Evolutionary conservation across 2,329 filamentous ascomycete species (phyloP), one percentile per base, ranked within the genome.

Genomic region (Setomelanomma holmii): DNA sequence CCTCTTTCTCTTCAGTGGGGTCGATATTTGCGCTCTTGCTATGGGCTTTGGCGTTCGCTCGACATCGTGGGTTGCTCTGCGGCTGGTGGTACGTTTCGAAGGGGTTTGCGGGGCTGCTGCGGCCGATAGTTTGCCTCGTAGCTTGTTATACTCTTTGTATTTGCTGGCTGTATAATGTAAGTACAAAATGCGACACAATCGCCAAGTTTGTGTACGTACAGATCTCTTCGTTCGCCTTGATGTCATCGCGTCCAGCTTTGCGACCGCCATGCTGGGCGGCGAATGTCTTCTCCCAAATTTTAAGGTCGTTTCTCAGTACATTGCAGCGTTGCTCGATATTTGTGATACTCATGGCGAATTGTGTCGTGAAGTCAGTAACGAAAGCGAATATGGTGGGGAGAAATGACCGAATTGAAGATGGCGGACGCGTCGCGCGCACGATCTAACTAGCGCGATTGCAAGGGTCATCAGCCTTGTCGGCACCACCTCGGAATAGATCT

Each of bases 231-330:
- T 90, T 86, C 45, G 82, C 80, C 75, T 91, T 92, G 78, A 93
- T 92, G 66, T 91, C 89, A n/a, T 86, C 83, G 51, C 89, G 83
- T 43, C 82, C 79, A 4, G 90, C 87, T 77, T 91, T 93, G 58
- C 80, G 82, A 44, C 89, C 89, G 24, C 76, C 78, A 66, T 93
- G 82, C 14, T 78, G 72, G 20, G 78, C 77, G 5, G 84, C 82
- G 79, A 90, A 93, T 5, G 83, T 77, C 58, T 79, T 85, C 70
- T 95, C 90, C 86, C 89, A 95, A 59, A 75, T 73, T 75, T 93
- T 93, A 41, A 93, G 77, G 56, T 90, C 86, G 33, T 79, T 76
- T n/a, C 88, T 84, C n/a, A 92, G 77, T 95, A 79, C 88, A 93
- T 82, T 97, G 91, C 77, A 99, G 95, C 66, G 95, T 86, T 73